Percentiles rank a stretch among this genome's conserved stretches.
Evolutionary conservation across 768 basidiomycete genomes (phyloP).

Genomic region (Termitomyces sp.): DNA sequence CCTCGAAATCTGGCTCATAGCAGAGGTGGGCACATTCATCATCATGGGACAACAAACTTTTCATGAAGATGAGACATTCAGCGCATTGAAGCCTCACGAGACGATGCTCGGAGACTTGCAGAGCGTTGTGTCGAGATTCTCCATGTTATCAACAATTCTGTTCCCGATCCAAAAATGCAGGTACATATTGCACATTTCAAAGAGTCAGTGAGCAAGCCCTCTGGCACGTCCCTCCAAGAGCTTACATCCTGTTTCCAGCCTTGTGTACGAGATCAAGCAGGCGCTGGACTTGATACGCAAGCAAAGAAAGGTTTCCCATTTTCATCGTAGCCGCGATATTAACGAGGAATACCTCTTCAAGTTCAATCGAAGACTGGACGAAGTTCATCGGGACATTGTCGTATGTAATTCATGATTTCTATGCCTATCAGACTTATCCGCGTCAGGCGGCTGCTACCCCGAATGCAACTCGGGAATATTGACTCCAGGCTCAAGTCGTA

Average conservation of each 20-base stretch:
- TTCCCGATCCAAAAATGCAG: not conserved
- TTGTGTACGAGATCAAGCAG: not conserved
- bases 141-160: not conserved
- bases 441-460: not conserved
- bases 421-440: not conserved
- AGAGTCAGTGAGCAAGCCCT: not conserved
- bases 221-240: too few relatives aligned
- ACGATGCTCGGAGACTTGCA: not conserved
- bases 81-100: not conserved
- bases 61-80: not conserved
- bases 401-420: not conserved
- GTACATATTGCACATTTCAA: not conserved
- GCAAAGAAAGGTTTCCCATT: not conserved
- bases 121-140: not conserved
- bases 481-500: too few relatives aligned
- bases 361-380: not conserved
- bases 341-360: not conserved
- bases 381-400: not conserved
- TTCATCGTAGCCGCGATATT: not conserved
- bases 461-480: too few relatives aligned
- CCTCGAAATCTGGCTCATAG: not conserved
- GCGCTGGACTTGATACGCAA: not conserved
- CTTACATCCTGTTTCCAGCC: not conserved
- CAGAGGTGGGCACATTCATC: not conserved
- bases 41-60: not conserved